Evolutionary conservation across 2,329 filamentous ascomycete genomes (phyloP).

Genomic region (Epichloe uncinata): DNA sequence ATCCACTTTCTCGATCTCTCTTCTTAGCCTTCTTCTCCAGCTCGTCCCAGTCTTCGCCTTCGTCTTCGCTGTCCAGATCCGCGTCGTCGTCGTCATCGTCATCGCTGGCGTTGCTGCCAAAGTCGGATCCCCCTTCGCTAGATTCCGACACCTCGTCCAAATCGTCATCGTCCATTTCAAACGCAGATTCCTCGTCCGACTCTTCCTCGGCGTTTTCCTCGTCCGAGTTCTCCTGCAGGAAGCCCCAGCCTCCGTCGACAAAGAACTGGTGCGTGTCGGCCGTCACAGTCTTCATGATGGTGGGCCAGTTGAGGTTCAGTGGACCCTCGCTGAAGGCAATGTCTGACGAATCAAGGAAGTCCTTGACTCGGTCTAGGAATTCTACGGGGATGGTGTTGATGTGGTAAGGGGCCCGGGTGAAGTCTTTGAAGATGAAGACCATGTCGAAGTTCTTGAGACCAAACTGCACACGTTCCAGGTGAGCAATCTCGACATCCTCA

Average conservation of each 20-base stretch:
- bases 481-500: slow-evolving; percentile 90
- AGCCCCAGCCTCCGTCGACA: slow-evolving; percentile 86
- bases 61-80: slow-evolving; percentile 55
- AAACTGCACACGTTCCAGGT: slow-evolving; percentile 91
- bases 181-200: slow-evolving; percentile 82
- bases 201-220: slow-evolving; percentile 65
- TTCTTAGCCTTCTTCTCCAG: slow-evolving; percentile 84
- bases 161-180: slow-evolving; percentile 81
- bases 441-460: slow-evolving; percentile 98
- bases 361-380: slow-evolving; percentile 86
- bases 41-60: slow-evolving; percentile 88
- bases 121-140: slow-evolving; percentile 77
- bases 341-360: slow-evolving; percentile 92
- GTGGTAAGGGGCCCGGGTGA: slow-evolving; percentile 76
- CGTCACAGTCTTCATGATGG: slow-evolving; percentile 98
- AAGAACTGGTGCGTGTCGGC: slow-evolving; percentile 93
- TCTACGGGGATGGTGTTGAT: slow-evolving; percentile 98
- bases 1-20: slow-evolving; percentile 52
- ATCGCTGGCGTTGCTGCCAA: slow-evolving; percentile 76
- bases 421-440: slow-evolving; percentile 97
- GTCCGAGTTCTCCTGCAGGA: slow-evolving; percentile 78
- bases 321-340: slow-evolving; percentile 91
- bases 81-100: slow-evolving; percentile 53
- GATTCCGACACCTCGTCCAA: slow-evolving; percentile 68
- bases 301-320: slow-evolving; percentile 95